Conservation (phyloP, 805 yeast genomes). For the Metschnikowia anglica region DNA sequence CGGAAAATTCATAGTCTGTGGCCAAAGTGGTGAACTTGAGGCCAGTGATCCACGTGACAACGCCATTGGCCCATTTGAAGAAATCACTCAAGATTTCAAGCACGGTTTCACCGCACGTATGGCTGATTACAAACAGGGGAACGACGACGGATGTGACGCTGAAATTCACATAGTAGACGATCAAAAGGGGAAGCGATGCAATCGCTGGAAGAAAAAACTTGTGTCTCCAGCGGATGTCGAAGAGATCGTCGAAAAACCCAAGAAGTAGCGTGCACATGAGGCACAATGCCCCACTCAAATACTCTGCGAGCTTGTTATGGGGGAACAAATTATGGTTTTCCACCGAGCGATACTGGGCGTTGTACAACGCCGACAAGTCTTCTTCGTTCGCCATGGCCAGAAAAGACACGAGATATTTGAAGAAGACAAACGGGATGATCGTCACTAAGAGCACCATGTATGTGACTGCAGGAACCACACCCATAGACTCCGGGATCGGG, state of each 20-base stretch:
- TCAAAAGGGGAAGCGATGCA: conserved; percentile 85
- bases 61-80: conserved; percentile 31
- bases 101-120: conserved; percentile 27
- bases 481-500: conserved; percentile 82
- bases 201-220: conserved; percentile 94
- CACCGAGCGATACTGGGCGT: conserved; percentile 34
- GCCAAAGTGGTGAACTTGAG: conserved; percentile 39
- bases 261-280: conserved; percentile 78
- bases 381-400: conserved; percentile 37
- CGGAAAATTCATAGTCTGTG: conserved; percentile 30
- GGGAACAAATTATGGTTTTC: conserved; percentile 55
- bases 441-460: conserved; percentile 79
- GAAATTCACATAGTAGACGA: conserved; percentile 91
- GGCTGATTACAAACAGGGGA: conserved; percentile 61
- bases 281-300: conserved; percentile 79
- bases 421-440: conserved; percentile 85
- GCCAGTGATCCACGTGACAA: conserved; percentile 36
- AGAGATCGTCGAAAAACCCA: conserved; percentile 91
- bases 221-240: conserved; percentile 96
- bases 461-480: conserved; percentile 81
- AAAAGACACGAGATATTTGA: conserved; percentile 60
- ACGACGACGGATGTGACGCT: conserved; percentile 85
- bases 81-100: conserved; percentile 23
- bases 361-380: conserved; percentile 32
- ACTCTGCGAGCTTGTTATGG: conserved; percentile 79